A percentile compares a stretch with the other conserved stretches of the same genome.
These are phyloP conservation scores for Tetracladium setigerum DNA, from an alignment of 495 filamentous ascomycete species.

Conservation along the genomic window DNA sequence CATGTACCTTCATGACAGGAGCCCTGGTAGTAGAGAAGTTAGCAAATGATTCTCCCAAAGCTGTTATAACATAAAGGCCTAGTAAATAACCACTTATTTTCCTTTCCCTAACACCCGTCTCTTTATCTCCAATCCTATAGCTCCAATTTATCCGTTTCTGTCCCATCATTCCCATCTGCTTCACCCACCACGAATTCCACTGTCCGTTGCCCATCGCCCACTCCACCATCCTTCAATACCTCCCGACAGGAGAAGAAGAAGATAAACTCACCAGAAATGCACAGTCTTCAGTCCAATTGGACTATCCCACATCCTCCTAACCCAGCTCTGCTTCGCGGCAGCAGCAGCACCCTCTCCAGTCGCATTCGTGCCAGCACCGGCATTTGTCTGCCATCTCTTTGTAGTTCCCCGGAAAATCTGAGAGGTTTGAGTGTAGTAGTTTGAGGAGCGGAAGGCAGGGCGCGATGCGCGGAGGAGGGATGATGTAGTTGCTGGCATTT, in stretches of 20 bases:
- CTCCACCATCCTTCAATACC: neutral
- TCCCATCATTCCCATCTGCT: too few relatives aligned
- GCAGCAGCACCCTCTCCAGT: conserved; percentile 19
- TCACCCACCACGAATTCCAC: too few relatives aligned
- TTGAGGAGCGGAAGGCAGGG: conserved; percentile 19
- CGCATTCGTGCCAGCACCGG: conserved; percentile 22
- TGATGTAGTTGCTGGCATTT: conserved; percentile 15
- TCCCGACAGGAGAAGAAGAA: neutral
- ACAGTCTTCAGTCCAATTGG: conserved; percentile 89
- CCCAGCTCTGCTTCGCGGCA: conserved; percentile 46
- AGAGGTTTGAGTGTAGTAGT: conserved; percentile 12
- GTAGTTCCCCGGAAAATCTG: conserved; percentile 13
- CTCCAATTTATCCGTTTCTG: too few relatives aligned
- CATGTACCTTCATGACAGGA: conserved; percentile 85
- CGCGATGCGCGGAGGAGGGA: conserved; percentile 21
- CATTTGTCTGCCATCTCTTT: conserved; percentile 55
- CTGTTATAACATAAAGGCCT: too few relatives aligned
- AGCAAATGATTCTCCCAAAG: neutral
- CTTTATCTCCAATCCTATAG: too few relatives aligned
- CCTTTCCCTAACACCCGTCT: too few relatives aligned
- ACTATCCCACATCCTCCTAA: conserved; percentile 77
- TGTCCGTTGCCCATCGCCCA: too few relatives aligned
- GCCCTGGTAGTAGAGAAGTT: conserved; percentile 49
- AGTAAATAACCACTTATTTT: too few relatives aligned
- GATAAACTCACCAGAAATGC: conserved; percentile 75